Evolutionary conservation across 2,329 filamentous ascomycete genomes (phyloP).

Genomic region (Pseudogymnoascus sp.): DNA sequence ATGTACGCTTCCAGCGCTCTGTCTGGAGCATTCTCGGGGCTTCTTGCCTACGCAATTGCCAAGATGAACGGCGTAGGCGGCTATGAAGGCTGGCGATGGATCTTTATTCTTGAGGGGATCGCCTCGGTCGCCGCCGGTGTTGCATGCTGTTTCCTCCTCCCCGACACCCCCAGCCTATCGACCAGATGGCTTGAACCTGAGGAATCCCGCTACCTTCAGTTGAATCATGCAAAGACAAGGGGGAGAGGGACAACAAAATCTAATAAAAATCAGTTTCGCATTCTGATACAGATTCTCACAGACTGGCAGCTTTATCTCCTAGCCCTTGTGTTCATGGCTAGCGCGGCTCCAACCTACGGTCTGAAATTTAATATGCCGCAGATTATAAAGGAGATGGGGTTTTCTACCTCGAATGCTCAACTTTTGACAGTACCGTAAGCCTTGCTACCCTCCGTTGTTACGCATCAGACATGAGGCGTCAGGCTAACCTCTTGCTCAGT

Average conservation of each 20-base stretch:
- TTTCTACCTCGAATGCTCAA: conserved; percentile 22
- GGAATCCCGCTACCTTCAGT: neutral
- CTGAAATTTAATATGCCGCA: conserved; percentile 30
- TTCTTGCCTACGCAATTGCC: conserved; percentile 36
- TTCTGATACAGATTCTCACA: too few relatives aligned
- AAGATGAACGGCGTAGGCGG: conserved; percentile 38
- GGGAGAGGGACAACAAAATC: conserved; percentile 13
- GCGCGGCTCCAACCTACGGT: conserved; percentile 16
- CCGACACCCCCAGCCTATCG: conserved; percentile 9
- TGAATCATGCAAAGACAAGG: conserved; percentile 12
- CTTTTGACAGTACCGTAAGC: conserved; percentile 10
- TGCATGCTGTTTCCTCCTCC: too few relatives aligned
- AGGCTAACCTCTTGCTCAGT: conserved; percentile 36
- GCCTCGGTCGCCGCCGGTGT: conserved; percentile 28
- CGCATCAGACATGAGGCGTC: conserved; percentile 28
- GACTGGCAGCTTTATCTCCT: conserved; percentile 32
- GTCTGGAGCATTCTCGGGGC: conserved; percentile 37
- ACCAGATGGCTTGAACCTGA: neutral
- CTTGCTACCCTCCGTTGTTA: conserved; percentile 1
- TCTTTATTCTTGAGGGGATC: conserved; percentile 18
- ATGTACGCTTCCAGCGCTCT: conserved; percentile 17
- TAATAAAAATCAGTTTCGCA: conserved; percentile 16
- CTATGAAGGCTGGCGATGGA: conserved; percentile 28
- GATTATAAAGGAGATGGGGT: conserved; percentile 41
- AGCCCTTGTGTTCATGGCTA: conserved; percentile 16